Conservation (phyloP, 2,329 filamentous ascomycete genomes). For the Mollisiaceae sp. region DNA sequence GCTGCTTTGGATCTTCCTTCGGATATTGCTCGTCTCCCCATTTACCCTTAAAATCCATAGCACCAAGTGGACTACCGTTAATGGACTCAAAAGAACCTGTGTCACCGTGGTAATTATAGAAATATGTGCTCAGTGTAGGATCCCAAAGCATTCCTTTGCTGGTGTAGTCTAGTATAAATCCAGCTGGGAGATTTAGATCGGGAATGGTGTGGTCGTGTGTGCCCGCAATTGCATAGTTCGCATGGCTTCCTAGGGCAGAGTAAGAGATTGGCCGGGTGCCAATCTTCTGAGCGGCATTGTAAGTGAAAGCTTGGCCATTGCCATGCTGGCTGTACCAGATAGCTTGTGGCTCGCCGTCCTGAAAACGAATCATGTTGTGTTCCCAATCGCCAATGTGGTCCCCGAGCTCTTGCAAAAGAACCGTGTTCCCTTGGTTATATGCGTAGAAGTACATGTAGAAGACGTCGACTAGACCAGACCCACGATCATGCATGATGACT, state of each 20-base stretch:
- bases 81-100: conserved; percentile 36
- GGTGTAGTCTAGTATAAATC: conserved; percentile 59
- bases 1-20: conserved; percentile 48
- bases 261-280: conserved; percentile 61
- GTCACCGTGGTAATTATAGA: conserved; percentile 55
- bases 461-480: conserved; percentile 49
- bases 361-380: conserved; percentile 70
- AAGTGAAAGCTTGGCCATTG: conserved; percentile 67
- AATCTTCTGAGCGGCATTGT: conserved; percentile 57
- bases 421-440: conserved; percentile 42
- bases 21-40: conserved; percentile 69
- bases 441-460: conserved; percentile 46
- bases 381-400: conserved; percentile 70
- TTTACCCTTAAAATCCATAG: conserved; percentile 59
- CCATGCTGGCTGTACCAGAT: conserved; percentile 69
- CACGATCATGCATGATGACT: conserved; percentile 64
- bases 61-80: conserved; percentile 54
- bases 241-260: conserved; percentile 65
- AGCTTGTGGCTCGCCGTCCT: conserved; percentile 56
- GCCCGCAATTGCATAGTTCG: conserved; percentile 65
- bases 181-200: conserved; percentile 59
- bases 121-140: conserved; percentile 59
- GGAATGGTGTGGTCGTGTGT: conserved; percentile 68
- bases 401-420: conserved; percentile 40
- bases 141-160: conserved; percentile 64